Evolutionary conservation across 768 basidiomycete genomes (phyloP).

Genomic region (Lentinula sp.): DNA sequence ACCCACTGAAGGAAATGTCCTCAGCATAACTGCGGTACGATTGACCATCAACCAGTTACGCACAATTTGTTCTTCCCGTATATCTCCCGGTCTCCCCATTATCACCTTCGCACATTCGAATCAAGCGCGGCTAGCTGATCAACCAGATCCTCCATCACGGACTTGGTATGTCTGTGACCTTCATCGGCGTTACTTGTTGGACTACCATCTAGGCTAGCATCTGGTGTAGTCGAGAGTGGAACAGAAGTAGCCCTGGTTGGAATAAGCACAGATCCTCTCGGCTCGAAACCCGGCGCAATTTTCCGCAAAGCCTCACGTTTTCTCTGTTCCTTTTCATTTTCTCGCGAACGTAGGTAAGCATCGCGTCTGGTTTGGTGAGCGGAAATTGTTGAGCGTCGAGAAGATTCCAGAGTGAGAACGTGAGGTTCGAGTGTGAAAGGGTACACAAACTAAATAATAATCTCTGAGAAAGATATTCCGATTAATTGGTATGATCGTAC

Average conservation of each 20-base stretch:
- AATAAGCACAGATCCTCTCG: constrained; percentile 50
- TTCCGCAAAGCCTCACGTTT: constrained; percentile 63
- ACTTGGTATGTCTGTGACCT: constrained; percentile 25
- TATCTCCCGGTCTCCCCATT: not conserved
- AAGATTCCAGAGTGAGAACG: constrained; percentile 67
- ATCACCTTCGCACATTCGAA: constrained; percentile 12
- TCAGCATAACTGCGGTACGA: not conserved
- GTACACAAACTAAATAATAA: constrained; percentile 77
- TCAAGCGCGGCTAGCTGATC: constrained; percentile 72
- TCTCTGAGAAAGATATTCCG: not conserved
- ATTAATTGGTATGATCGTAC: constrained; percentile 32
- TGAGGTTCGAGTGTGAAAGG: constrained; percentile 93
- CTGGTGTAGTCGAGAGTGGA: not conserved
- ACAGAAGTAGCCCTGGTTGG: constrained; percentile 32
- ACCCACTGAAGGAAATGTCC: not conserved
- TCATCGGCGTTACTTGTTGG: not conserved
- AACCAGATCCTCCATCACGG: constrained; percentile 81
- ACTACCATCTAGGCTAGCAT: not conserved
- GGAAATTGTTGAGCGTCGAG: constrained; percentile 61
- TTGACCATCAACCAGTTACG: not conserved
- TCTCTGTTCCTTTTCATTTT: constrained; percentile 69
- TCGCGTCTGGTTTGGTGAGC: constrained; percentile 64
- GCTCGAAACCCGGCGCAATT: constrained; percentile 85
- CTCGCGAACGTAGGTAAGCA: constrained; percentile 61
- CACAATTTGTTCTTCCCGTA: not conserved